These are phyloP conservation scores for Naganishia antarctica DNA, from an alignment of 768 basidiomycete genomes.

Conservation along the genomic window DNA sequence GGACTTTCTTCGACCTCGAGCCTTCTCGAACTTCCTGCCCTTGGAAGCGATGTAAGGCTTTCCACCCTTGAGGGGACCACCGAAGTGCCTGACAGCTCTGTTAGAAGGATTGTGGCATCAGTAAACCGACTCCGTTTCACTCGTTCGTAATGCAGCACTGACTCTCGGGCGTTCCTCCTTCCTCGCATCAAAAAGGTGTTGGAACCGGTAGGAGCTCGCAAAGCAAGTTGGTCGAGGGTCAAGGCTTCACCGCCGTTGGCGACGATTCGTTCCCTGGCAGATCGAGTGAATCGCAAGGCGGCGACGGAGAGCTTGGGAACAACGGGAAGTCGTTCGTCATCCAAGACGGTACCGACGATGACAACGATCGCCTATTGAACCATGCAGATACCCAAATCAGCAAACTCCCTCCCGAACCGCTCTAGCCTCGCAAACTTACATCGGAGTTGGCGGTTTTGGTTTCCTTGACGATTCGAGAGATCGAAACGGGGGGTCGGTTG, in stretches of 20 bases:
- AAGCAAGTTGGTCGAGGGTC: slow-evolving; percentile 93
- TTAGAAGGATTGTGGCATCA: neutral
- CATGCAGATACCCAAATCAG: slow-evolving; percentile 9
- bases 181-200: slow-evolving; percentile 93
- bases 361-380: slow-evolving; percentile 61
- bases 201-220: slow-evolving; percentile 86
- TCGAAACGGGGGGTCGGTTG: slow-evolving; percentile 94
- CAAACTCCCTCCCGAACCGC: slow-evolving; percentile 32
- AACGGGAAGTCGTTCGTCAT: slow-evolving; percentile 79
- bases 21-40: slow-evolving; percentile 98
- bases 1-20: slow-evolving; percentile 85
- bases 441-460: slow-evolving; percentile 55
- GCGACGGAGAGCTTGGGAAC: slow-evolving; percentile 89
- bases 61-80: slow-evolving; percentile 96
- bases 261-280: slow-evolving; percentile 89
- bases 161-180: slow-evolving; percentile 82
- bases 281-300: slow-evolving; percentile 87
- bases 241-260: slow-evolving; percentile 90
- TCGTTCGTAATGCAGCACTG: neutral
- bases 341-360: slow-evolving; percentile 84
- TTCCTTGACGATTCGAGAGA: slow-evolving; percentile 85
- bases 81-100: slow-evolving; percentile 87
- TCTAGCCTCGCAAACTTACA: slow-evolving; percentile 49
- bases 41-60: slow-evolving; percentile 93
- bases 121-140: neutral